phyloP scores from a whole-genome alignment of 2,329 filamentous ascomycete species.

The Nothophaeocryptopus gaeumannii region DNA sequence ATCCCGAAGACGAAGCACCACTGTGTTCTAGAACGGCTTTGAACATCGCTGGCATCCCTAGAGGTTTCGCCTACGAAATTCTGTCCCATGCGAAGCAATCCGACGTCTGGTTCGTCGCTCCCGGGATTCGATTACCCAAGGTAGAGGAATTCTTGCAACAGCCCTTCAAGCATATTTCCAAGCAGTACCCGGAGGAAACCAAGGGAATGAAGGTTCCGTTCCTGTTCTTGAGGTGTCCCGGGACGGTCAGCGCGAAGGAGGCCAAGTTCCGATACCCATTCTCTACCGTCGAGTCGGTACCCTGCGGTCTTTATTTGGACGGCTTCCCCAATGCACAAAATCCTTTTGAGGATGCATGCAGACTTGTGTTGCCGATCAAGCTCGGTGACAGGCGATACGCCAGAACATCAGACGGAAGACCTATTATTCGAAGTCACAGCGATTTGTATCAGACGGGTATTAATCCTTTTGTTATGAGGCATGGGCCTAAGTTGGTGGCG shows the following conservation, averaged over 20 bases:
- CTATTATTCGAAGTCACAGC: constrained; percentile 31
- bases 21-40: constrained; percentile 30
- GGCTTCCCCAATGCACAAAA: constrained; percentile 34
- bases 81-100: constrained; percentile 31
- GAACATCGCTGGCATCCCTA: constrained; percentile 30
- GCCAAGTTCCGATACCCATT: constrained; percentile 36
- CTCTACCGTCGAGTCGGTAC: constrained; percentile 32
- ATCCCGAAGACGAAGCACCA: constrained; percentile 27
- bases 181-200: constrained; percentile 31
- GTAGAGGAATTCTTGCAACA: constrained; percentile 36
- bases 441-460: constrained; percentile 35
- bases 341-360: constrained; percentile 36
- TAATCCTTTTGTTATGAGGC: constrained; percentile 35
- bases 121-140: constrained; percentile 33
- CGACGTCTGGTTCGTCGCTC: constrained; percentile 34
- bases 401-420: constrained; percentile 31
- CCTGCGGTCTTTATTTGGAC: constrained; percentile 37
- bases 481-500: constrained; percentile 34
- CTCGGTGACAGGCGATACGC: constrained; percentile 32
- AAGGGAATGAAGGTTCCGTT: constrained; percentile 36
- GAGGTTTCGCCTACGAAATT: constrained; percentile 35
- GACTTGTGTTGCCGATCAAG: constrained; percentile 33
- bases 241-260: constrained; percentile 32
- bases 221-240: constrained; percentile 33
- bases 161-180: constrained; percentile 31